phyloP scores from a whole-genome alignment of 2,329 filamentous ascomycete species.

The Sordariomycetes sp. region DNA sequence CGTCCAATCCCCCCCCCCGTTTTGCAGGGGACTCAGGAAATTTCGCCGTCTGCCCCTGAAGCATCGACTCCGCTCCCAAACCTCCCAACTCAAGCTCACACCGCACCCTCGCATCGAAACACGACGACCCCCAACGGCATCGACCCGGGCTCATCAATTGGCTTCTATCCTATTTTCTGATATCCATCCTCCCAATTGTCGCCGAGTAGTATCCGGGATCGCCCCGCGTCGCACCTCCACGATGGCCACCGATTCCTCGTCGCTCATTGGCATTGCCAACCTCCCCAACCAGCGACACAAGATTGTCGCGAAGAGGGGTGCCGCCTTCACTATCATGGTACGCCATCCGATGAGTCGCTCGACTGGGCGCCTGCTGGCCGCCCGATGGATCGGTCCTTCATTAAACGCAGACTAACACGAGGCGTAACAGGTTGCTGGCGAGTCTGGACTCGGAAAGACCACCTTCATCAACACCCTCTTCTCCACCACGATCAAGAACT shows the following conservation, averaged over 20 bases:
- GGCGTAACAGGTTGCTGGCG: constrained; percentile 70
- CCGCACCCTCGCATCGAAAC: constrained; percentile 2
- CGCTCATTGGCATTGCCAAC: constrained; percentile 63
- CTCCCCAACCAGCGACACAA: constrained; percentile 63
- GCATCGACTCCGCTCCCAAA: constrained; percentile 10
- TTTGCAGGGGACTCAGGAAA: constrained; percentile 4
- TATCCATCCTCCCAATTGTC: background rate
- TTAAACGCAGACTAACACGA: constrained; percentile 1
- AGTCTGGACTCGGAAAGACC: constrained; percentile 97
- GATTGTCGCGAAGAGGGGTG: constrained; percentile 73
- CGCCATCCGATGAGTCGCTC: background rate
- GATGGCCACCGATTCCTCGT: constrained; percentile 51
- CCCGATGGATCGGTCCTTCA: background rate
- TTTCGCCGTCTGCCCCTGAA: constrained; percentile 11
- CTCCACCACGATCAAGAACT: constrained; percentile 99
- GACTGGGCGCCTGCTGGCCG: background rate
- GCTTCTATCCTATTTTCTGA: constrained; percentile 1
- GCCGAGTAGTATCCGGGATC: background rate
- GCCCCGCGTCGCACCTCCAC: constrained; percentile 13
- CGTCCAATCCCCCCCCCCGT: constrained; percentile 1
- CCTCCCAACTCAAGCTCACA: constrained; percentile 1
- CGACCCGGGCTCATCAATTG: constrained; percentile 1
- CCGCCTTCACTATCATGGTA: constrained; percentile 99
- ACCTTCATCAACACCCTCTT: constrained; percentile 99
- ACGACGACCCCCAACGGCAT: background rate